Conservation (phyloP, 495 filamentous ascomycete genomes). For the Patellaria atrata region DNA sequence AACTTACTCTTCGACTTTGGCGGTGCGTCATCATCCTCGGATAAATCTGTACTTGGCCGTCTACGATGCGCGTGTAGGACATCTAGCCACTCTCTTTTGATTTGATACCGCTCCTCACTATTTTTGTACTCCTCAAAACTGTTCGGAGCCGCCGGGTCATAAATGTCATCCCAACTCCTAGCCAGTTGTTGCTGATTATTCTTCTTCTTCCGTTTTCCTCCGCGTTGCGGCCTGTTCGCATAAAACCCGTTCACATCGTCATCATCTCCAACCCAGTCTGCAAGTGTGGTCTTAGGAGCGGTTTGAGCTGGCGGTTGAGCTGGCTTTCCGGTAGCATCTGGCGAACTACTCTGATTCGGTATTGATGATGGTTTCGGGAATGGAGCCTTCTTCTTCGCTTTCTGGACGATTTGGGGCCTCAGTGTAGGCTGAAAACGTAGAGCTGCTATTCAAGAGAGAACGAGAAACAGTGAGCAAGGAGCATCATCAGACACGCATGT, state of each 20-base stretch:
- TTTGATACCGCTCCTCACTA: slow-evolving; percentile 68
- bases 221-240: slow-evolving; percentile 47
- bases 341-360: slow-evolving; percentile 8
- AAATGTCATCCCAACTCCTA: slow-evolving; percentile 87
- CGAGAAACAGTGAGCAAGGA: slow-evolving; percentile 34
- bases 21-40: neutral
- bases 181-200: slow-evolving; percentile 52
- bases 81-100: slow-evolving; percentile 60
- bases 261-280: slow-evolving; percentile 76
- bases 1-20: neutral
- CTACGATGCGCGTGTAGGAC: slow-evolving; percentile 1
- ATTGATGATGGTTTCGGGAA: slow-evolving; percentile 7
- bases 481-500: slow-evolving; percentile 24
- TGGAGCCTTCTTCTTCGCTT: slow-evolving; percentile 25
- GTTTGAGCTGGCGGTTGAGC: slow-evolving; percentile 6
- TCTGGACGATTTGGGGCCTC: slow-evolving; percentile 57
- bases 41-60: neutral
- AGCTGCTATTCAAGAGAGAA: slow-evolving; percentile 38
- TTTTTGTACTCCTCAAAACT: slow-evolving; percentile 74
- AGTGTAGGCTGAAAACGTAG: slow-evolving; percentile 81
- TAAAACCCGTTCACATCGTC: slow-evolving; percentile 56
- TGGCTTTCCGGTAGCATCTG: slow-evolving; percentile 10
- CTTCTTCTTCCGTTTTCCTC: slow-evolving; percentile 80
- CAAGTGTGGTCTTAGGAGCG: slow-evolving; percentile 49
- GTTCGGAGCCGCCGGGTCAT: slow-evolving; percentile 73